Evolutionary conservation across 2,329 filamentous ascomycete genomes (phyloP).

Genomic region (Chlorencoelia australis): DNA sequence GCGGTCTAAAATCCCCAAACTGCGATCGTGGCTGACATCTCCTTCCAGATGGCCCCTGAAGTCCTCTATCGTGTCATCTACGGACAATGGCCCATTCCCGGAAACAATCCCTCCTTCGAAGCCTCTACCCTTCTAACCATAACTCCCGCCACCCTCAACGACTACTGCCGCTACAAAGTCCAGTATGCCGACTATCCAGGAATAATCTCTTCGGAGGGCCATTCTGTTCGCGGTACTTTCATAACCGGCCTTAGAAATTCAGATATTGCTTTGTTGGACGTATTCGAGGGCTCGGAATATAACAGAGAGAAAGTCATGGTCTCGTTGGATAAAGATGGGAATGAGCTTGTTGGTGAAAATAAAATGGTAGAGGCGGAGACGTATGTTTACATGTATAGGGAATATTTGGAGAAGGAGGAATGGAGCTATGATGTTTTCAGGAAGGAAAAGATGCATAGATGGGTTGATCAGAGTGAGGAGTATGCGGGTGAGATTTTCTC

Average conservation of each 20-base stretch:
- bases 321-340: slow-evolving; percentile 28
- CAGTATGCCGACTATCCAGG: slow-evolving; percentile 67
- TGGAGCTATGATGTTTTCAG: slow-evolving; percentile 87
- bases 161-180: slow-evolving; percentile 64
- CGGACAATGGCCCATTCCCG: slow-evolving; percentile 34
- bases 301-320: slow-evolving; percentile 44
- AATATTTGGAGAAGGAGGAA: slow-evolving; percentile 56
- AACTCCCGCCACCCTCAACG: slow-evolving; percentile 64
- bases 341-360: background rate
- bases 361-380: slow-evolving; percentile 35
- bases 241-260: slow-evolving; percentile 69
- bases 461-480: slow-evolving; percentile 26
- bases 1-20: too few species aligned
- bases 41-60: slow-evolving; percentile 61
- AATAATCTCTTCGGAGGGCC: slow-evolving; percentile 47
- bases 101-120: slow-evolving; percentile 11
- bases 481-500: slow-evolving; percentile 15
- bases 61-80: slow-evolving; percentile 78
- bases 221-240: slow-evolving; percentile 62
- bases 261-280: slow-evolving; percentile 66
- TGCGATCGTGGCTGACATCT: too few species aligned
- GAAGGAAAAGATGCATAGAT: slow-evolving; percentile 55
- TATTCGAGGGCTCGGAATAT: slow-evolving; percentile 75
- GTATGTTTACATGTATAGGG: slow-evolving; percentile 50
- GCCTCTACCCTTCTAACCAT: slow-evolving; percentile 42